Base-by-base conservation (phyloP, 306 rosid species). In the Cucurbita argyrosperma region DNA sequence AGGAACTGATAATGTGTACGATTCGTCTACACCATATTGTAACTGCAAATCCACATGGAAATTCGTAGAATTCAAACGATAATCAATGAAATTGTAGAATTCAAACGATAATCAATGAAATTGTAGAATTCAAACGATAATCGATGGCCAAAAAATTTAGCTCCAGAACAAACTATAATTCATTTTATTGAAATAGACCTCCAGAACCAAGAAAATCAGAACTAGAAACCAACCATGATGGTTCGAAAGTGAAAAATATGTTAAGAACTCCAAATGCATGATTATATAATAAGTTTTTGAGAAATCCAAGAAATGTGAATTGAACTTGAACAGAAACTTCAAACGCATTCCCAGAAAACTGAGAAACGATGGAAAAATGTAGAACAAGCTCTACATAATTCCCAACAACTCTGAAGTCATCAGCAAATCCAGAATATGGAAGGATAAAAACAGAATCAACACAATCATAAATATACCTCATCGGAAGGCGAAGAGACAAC, bases 1-100 rank as follows among this genome's bases (percentile, higher is more conserved):
- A 2, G 83, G 83, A 58, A 83, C 63, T 7, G 83, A 79, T 45
- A 83, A 69, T 61, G 21, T 79, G 77, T 83, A 80, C 14, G 83
- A 80, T 74, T 83, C 86, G 13, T 83, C 86, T 1, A 74, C 69
- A 43, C 83, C 86, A 70, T 80, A 80, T 47, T 55, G 72, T 42
- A 83, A 72, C 81, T 83, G 81, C 79, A 74, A 15, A 16, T 37
- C 56, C 37, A 65, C 57, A 37, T 54, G 40, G 46, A 70, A 49
- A 4, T 37, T 61, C 35, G 35, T 30, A 30, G 35, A 30, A 71
- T 7, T 30, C 30, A 26, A 26, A 26, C 30, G 30, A 26, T 23
- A 23, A 23, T 23, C 26, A 23, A 23, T 26, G 30, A 26, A 26
- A 26, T 26, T 26, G 30, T 26, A 26, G 30, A 26, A 71, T 7